A percentile compares a stretch with the other conserved stretches of the same genome.
Evolutionary conservation across 2,329 filamentous ascomycete genomes (phyloP).

Genomic region (Albophoma yamanashiensis): DNA sequence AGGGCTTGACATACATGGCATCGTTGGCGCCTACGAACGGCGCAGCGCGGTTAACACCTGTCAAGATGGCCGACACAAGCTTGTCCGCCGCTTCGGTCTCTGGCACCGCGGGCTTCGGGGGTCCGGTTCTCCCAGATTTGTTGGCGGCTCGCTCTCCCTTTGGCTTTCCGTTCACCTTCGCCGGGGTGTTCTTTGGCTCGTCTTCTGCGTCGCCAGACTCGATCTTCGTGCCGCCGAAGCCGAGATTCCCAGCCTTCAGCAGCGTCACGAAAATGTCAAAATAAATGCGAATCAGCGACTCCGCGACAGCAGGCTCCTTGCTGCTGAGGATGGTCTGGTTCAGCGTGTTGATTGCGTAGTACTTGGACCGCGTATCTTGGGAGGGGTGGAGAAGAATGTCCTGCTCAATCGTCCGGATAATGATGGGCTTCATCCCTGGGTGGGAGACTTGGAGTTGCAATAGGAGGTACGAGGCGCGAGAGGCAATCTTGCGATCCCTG

Average conservation of each 20-base stretch:
- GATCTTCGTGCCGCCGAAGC: constrained; percentile 25
- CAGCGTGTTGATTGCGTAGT: constrained; percentile 91
- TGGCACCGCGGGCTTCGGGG: constrained; percentile 30
- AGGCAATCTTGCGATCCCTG: constrained; percentile 89
- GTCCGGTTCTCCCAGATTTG: constrained; percentile 10
- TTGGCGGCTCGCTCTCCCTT: constrained; percentile 12
- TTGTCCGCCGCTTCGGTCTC: constrained; percentile 70
- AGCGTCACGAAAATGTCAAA: constrained; percentile 80
- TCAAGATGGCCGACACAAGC: constrained; percentile 80
- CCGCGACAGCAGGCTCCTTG: constrained; percentile 72
- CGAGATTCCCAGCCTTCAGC: constrained; percentile 48
- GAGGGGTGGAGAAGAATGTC: constrained; percentile 81
- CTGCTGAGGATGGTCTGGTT: constrained; percentile 90
- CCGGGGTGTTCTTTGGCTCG: constrained; percentile 14
- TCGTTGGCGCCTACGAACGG: constrained; percentile 81
- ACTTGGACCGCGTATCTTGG: constrained; percentile 80
- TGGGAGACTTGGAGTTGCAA: constrained; percentile 82
- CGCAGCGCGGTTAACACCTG: constrained; percentile 90
- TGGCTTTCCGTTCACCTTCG: constrained; percentile 8
- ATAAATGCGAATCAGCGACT: constrained; percentile 78
- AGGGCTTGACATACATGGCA: constrained; percentile 43
- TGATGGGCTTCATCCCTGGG: constrained; percentile 84
- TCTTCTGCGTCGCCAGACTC: constrained; percentile 29
- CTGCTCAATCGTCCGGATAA: constrained; percentile 75
- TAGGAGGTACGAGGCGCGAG: constrained; percentile 84